Evolutionary conservation across 805 yeast species (phyloP), one percentile per base, ranked within the genome.

Genomic region (Kuraishia cidri): DNA sequence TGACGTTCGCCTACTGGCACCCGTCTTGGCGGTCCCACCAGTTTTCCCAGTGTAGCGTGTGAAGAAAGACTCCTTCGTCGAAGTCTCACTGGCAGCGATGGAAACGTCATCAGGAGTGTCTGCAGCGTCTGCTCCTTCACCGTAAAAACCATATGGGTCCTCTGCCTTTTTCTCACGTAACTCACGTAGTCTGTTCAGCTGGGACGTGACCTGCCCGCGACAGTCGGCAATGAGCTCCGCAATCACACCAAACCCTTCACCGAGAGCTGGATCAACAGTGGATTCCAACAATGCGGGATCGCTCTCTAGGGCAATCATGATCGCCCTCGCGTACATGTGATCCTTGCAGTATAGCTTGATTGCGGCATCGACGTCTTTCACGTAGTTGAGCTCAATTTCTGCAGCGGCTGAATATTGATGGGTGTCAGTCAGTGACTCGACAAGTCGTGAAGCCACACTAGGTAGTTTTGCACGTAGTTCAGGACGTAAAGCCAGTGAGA

Each of bases 41-140:
- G 97, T 88, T 57, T 90, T 88, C 41, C 97, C 98, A 0, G 98
- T 92, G 55, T 92, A 92, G 51, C 95, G 72, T 1, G 99, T 92
- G 61, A 86, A 84, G 54, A 88, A 85, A 0, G 97, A 87, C 24
- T 90, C 94, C 19, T 84, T 81, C 0, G 95, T 84, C 0, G 97
- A 85, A 0, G 95, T 78, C 53, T 87, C 97, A 0, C 95, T 82
- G 1, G 95, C 92, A 0, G 97, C 97, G 41, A 92, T 71, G 0
- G 97, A 88, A 7, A 92, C 92, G 52, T 88, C 84, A 54, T 92
- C 99, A 1, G 95, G 88, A 10, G 84, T 74, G 47, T 85, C 94
- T 19, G 64, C 78, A 26, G 64, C 70, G 14, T 61, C 69, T 14
- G 70, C 72, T 29, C 71, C 73, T 8, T 61, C 64, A 10, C 92